Conservation (phyloP, 805 yeast species). For the Danielozyma ontarioensis region DNA sequence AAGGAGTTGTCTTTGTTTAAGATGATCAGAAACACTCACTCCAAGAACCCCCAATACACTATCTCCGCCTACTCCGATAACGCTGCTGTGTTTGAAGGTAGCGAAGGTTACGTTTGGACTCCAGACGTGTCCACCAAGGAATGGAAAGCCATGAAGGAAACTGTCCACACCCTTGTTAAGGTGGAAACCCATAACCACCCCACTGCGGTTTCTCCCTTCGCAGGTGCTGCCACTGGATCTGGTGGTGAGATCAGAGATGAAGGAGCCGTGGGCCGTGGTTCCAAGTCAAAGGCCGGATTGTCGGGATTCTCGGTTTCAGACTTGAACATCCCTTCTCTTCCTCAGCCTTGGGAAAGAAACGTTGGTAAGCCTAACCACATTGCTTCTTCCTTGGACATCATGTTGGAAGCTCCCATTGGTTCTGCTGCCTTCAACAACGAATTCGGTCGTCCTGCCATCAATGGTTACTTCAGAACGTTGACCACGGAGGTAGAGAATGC, state of each 20-base stretch:
- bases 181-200: conserved; percentile 99
- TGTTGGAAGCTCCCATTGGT: conserved; percentile 96
- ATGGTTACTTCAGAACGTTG: conserved; percentile 94
- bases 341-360: conserved; percentile 93
- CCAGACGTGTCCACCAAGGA: conserved; percentile 69
- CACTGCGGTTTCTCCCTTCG: conserved; percentile 97
- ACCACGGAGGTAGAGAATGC: conserved; percentile 68
- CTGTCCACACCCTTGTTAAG: conserved; percentile 83
- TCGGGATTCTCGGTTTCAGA: conserved; percentile 92
- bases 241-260: conserved; percentile 99
- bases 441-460: conserved; percentile 96
- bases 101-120: conserved; percentile 68
- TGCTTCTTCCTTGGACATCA: conserved; percentile 87
- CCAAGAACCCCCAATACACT: conserved; percentile 72
- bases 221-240: conserved; percentile 99
- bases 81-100: conserved; percentile 92
- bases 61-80: conserved; percentile 94
- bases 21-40: conserved; percentile 94
- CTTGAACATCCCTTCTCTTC: conserved; percentile 74
- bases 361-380: conserved; percentile 91
- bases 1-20: conserved; percentile 76
- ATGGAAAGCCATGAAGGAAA: conserved; percentile 74
- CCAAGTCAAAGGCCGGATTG: conserved; percentile 93
- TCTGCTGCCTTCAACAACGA: conserved; percentile 98
- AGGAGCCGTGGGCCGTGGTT: conserved; percentile 99